Evolutionary conservation across 306 rosid species (phyloP).

Genomic region (Quercus rubra): DNA sequence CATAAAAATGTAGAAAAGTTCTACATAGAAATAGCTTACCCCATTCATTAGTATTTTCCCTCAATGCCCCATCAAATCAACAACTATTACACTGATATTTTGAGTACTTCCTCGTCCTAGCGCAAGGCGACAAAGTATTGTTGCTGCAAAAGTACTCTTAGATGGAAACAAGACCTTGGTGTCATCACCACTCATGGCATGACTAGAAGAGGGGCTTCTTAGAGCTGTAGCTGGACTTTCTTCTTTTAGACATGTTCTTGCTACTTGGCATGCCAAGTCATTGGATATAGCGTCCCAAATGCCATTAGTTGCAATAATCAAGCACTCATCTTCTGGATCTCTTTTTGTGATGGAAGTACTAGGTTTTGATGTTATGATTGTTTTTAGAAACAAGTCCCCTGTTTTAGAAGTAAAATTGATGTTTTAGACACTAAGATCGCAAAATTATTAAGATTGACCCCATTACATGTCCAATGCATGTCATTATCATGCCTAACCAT

Average conservation of each 20-base stretch:
- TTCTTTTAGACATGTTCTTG: conserved; percentile 13
- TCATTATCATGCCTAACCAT: no score
- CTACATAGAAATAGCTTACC: no score
- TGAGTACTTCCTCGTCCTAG: conserved; percentile 32
- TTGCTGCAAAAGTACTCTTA: conserved; percentile 20
- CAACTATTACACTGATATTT: conserved; percentile 33
- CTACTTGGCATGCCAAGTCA: conserved; percentile 30
- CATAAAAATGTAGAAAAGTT: no score
- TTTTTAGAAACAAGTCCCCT: conserved; percentile 18
- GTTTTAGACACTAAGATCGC: no score
- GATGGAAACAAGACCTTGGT: conserved; percentile 4
- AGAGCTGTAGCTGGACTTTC: background rate
- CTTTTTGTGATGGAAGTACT: conserved; percentile 27
- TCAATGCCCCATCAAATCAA: conserved; percentile 27
- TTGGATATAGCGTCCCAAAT: conserved; percentile 32
- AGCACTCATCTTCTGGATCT: conserved; percentile 34
- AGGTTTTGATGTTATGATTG: conserved; percentile 19
- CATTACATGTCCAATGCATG: no score
- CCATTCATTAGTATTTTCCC: background rate
- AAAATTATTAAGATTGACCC: no score
- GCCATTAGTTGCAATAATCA: conserved; percentile 41
- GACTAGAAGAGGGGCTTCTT: background rate
- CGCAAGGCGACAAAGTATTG: conserved; percentile 44
- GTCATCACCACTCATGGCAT: background rate
- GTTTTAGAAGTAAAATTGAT: background rate